Percentiles rank a stretch among this genome's conserved stretches.
These are phyloP conservation scores for Boletus rex-veris DNA, from an alignment of 768 basidiomycete genomes.

Conservation along the genomic window DNA sequence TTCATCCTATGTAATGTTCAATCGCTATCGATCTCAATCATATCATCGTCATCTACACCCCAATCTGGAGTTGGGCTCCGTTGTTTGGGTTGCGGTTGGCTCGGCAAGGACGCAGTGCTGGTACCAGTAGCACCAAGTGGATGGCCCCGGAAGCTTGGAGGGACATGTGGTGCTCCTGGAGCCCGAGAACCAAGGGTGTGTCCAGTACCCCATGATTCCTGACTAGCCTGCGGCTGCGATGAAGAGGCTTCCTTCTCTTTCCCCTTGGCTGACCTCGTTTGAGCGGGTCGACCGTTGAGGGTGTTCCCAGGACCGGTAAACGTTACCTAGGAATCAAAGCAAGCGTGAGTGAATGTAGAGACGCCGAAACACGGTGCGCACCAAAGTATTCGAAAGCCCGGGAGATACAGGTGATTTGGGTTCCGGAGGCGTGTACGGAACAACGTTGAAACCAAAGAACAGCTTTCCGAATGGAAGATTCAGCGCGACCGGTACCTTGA, in stretches of 20 bases:
- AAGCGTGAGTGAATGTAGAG: background rate
- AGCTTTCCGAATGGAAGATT: constrained; percentile 90
- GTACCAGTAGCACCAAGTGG: constrained; percentile 52
- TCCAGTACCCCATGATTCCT: constrained; percentile 45
- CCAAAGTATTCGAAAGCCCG: constrained; percentile 27
- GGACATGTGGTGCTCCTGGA: constrained; percentile 22
- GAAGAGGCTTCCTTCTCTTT: constrained; percentile 46
- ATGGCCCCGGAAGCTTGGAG: constrained; percentile 33
- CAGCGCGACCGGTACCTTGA: constrained; percentile 83
- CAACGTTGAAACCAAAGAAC: constrained; percentile 92
- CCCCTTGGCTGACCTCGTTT: constrained; percentile 43
- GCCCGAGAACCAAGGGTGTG: constrained; percentile 45
- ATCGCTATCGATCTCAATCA: constrained; percentile 84
- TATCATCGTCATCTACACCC: constrained; percentile 81
- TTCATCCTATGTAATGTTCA: constrained; percentile 26
- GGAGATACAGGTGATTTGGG: constrained; percentile 24
- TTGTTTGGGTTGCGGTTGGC: constrained; percentile 36
- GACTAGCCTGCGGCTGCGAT: constrained; percentile 29
- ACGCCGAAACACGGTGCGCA: constrained; percentile 17
- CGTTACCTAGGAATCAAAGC: constrained; percentile 30
- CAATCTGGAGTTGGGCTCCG: constrained; percentile 76
- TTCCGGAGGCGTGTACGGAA: constrained; percentile 58
- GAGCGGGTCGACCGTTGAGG: constrained; percentile 51
- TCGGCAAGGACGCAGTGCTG: constrained; percentile 44
- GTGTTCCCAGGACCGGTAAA: constrained; percentile 70